Conservation (phyloP, 768 basidiomycete genomes). For the Xerocomus spinulosus region DNA sequence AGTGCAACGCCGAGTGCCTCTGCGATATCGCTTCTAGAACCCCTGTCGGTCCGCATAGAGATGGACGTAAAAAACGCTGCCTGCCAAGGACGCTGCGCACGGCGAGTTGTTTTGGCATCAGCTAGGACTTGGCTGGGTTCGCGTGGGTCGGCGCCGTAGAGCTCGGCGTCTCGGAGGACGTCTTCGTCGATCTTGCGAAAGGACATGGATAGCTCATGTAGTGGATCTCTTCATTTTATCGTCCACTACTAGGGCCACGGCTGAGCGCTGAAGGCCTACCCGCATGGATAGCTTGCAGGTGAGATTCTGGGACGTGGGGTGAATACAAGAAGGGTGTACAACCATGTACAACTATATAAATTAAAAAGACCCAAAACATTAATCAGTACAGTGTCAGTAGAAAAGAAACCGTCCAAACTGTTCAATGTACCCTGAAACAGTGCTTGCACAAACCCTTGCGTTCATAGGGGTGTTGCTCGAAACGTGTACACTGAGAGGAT, state of each 20-base stretch:
- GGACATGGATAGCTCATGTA: no score
- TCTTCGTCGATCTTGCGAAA: conserved; percentile 97
- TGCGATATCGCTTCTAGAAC: conserved; percentile 67
- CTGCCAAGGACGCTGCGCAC: conserved; percentile 72
- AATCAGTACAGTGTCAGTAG: no score
- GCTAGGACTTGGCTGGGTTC: conserved; percentile 66
- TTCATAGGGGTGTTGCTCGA: conserved; percentile 67
- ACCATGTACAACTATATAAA: no score
- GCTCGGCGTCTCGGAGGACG: conserved; percentile 73
- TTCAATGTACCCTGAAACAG: conserved; percentile 54
- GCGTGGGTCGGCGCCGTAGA: conserved; percentile 83
- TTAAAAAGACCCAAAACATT: no score
- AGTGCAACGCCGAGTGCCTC: conserved; percentile 70
- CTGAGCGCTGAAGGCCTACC: no score
- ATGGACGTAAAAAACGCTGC: conserved; percentile 41
- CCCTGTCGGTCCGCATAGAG: conserved; percentile 38
- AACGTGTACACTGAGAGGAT: conserved; percentile 43
- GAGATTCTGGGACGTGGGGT: no score
- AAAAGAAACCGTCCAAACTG: no score
- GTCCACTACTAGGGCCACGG: no score
- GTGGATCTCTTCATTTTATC: no score
- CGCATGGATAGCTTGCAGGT: no score
- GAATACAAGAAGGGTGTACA: no score
- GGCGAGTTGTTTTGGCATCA: conserved; percentile 69
- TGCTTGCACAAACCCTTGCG: conserved; percentile 60